A percentile compares a stretch with the other conserved stretches of the same genome.
Conservation (phyloP, 805 yeast genomes). For the Kurtzmaniella fragi region DNA sequence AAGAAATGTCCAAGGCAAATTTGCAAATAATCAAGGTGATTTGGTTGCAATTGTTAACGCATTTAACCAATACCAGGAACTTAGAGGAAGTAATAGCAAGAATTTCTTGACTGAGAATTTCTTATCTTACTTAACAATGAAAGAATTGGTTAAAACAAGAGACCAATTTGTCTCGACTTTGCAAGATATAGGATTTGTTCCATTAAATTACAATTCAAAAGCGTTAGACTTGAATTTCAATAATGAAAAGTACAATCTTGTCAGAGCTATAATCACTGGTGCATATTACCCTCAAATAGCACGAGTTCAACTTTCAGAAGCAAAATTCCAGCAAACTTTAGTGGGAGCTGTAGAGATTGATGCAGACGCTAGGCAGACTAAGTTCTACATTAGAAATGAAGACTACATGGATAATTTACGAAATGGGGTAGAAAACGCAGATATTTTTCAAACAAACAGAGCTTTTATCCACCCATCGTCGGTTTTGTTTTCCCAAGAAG, state of each 20-base stretch:
- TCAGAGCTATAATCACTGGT: conserved; percentile 71
- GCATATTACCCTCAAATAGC: conserved; percentile 81
- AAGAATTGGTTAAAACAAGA: conserved; percentile 68
- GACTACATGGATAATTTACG: conserved; percentile 26
- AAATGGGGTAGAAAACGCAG: conserved; percentile 7
- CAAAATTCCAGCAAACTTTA: conserved; percentile 62
- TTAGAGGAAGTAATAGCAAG: conserved; percentile 18
- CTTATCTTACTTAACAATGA: conserved; percentile 58
- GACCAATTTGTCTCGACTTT: conserved; percentile 66
- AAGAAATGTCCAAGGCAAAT: conserved; percentile 38
- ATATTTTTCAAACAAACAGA: conserved; percentile 51
- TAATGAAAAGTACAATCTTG: conserved; percentile 41
- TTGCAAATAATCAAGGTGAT: conserved; percentile 64
- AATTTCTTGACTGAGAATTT: conserved; percentile 51
- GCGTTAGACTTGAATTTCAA: conserved; percentile 44
- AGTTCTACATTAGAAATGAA: conserved; percentile 69
- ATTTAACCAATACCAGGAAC: conserved; percentile 44
- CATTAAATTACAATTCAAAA: conserved; percentile 40
- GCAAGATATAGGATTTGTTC: conserved; percentile 73
- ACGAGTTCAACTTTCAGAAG: conserved; percentile 75
- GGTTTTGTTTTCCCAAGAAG: conserved; percentile 44
- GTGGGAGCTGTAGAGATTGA: conserved; percentile 84
- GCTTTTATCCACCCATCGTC: conserved; percentile 89
- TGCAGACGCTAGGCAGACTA: conserved; percentile 69
- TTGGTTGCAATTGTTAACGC: conserved; percentile 62